phyloP scores from a whole-genome alignment of 164 flowering plant species.

The Chimonanthus praecox region DNA sequence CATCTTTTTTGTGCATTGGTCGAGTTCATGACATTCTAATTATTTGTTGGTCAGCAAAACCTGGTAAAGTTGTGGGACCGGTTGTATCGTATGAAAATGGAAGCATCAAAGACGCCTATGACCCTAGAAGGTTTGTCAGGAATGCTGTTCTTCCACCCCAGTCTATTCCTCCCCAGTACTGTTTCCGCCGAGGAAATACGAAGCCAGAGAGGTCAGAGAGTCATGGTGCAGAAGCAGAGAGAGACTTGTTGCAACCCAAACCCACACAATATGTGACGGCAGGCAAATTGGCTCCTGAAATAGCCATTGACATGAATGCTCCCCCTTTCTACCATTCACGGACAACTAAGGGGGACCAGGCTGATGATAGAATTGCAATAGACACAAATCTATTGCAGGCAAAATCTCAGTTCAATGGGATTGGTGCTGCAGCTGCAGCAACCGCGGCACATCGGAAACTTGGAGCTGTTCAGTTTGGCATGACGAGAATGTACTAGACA shows the following conservation, averaged over 20 bases:
- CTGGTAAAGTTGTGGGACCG: constrained; percentile 61
- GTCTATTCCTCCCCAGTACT: constrained; percentile 34
- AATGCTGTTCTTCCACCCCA: constrained; percentile 41
- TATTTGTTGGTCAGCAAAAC: constrained; percentile 43
- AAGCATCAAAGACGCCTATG: constrained; percentile 43
- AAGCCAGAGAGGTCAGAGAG: constrained; percentile 32
- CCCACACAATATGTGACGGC: constrained; percentile 33
- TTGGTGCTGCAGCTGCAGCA: constrained; percentile 31
- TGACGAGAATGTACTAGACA: constrained; percentile 61
- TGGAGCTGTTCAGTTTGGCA: constrained; percentile 58
- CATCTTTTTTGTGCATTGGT: background rate
- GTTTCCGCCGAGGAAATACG: constrained; percentile 27
- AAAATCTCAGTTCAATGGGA: constrained; percentile 49
- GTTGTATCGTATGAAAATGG: constrained; percentile 47
- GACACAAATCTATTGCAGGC: constrained; percentile 57
- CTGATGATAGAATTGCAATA: constrained; percentile 33
- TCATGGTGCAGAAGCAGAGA: constrained; percentile 20
- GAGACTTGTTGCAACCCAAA: constrained; percentile 29
- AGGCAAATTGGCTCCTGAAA: constrained; percentile 51
- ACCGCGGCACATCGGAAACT: constrained; percentile 52
- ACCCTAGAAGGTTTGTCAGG: constrained; percentile 41
- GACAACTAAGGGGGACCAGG: constrained; percentile 28
- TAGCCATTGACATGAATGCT: constrained; percentile 56
- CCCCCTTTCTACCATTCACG: constrained; percentile 50
- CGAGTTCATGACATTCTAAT: background rate